phyloP scores from a whole-genome alignment of 1,139 yeast species.

The Candida tunisiensis region DNA sequence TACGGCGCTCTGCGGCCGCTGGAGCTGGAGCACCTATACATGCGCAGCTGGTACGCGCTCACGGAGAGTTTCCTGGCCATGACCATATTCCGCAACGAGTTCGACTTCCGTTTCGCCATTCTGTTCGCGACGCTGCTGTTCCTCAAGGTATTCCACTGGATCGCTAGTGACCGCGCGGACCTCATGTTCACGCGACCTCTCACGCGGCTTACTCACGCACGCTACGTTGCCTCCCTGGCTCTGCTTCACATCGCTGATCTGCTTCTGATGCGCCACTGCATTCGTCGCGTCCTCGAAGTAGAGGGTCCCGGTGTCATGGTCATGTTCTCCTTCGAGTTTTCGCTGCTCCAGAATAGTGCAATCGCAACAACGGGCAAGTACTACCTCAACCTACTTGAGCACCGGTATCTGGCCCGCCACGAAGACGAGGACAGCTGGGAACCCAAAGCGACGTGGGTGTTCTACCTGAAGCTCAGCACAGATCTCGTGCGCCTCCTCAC shows the following conservation, averaged over 20 bases:
- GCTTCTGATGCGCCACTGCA: slow-evolving; percentile 35
- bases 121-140: slow-evolving; percentile 28
- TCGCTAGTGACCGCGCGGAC: slow-evolving; percentile 28
- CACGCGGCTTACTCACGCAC: slow-evolving; percentile 16
- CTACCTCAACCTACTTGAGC: slow-evolving; percentile 40
- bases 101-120: slow-evolving; percentile 28
- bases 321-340: slow-evolving; percentile 64
- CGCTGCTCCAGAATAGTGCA: slow-evolving; percentile 32
- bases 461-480: slow-evolving; percentile 37
- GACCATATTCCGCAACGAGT: slow-evolving; percentile 40
- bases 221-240: slow-evolving; percentile 24
- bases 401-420: slow-evolving; percentile 26
- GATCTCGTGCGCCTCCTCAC: slow-evolving; percentile 22
- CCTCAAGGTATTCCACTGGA: slow-evolving; percentile 59
- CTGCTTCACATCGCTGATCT: slow-evolving; percentile 33
- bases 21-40: slow-evolving; percentile 66
- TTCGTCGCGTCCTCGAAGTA: slow-evolving; percentile 36
- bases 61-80: slow-evolving; percentile 50
- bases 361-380: slow-evolving; percentile 29
- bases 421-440: slow-evolving; percentile 62
- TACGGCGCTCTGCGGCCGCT: slow-evolving; percentile 65
- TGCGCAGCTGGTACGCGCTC: slow-evolving; percentile 47
- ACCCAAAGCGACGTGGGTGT: slow-evolving; percentile 41
- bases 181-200: slow-evolving; percentile 15
- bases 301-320: slow-evolving; percentile 30